Conservation (phyloP, 1,139 yeast genomes). For the Sugiyamaella neomexicana region DNA sequence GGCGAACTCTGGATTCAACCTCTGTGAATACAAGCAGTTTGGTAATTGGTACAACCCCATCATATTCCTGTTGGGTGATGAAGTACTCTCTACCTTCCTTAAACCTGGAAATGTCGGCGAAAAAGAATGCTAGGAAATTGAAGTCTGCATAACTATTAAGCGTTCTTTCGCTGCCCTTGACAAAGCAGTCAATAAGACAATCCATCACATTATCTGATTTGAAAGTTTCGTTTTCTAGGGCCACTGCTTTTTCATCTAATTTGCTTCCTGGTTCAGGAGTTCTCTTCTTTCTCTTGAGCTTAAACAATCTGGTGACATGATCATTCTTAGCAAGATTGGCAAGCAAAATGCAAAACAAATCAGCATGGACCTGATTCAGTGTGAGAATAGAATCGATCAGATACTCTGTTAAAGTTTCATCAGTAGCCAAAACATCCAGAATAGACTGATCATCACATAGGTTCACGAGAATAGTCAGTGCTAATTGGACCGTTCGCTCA, state of each 20-base stretch:
- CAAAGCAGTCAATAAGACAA: slow-evolving; percentile 87
- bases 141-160: slow-evolving; percentile 71
- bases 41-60: slow-evolving; percentile 74
- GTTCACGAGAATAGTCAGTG: slow-evolving; percentile 80
- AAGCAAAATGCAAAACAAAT: slow-evolving; percentile 77
- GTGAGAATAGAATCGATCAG: slow-evolving; percentile 55
- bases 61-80: slow-evolving; percentile 67
- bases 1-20: slow-evolving; percentile 71
- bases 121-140: slow-evolving; percentile 84
- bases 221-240: slow-evolving; percentile 26
- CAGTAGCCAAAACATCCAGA: slow-evolving; percentile 63
- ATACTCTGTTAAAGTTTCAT: slow-evolving; percentile 57
- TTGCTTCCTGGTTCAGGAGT: slow-evolving; percentile 8
- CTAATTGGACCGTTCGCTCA: slow-evolving; percentile 40
- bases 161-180: slow-evolving; percentile 73
- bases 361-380: slow-evolving; percentile 65
- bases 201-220: slow-evolving; percentile 63
- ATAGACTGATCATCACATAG: slow-evolving; percentile 67
- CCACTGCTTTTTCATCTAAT: slow-evolving; percentile 8
- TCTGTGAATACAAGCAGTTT: slow-evolving; percentile 83
- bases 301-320: slow-evolving; percentile 56
- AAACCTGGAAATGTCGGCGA: slow-evolving; percentile 84
- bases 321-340: slow-evolving; percentile 85
- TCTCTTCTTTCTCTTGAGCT: slow-evolving; percentile 41
- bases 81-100: slow-evolving; percentile 74